A percentile compares a stretch with the other conserved stretches of the same genome.
phyloP scores from a whole-genome alignment of 305 asterid species.

The Vinca major region DNA sequence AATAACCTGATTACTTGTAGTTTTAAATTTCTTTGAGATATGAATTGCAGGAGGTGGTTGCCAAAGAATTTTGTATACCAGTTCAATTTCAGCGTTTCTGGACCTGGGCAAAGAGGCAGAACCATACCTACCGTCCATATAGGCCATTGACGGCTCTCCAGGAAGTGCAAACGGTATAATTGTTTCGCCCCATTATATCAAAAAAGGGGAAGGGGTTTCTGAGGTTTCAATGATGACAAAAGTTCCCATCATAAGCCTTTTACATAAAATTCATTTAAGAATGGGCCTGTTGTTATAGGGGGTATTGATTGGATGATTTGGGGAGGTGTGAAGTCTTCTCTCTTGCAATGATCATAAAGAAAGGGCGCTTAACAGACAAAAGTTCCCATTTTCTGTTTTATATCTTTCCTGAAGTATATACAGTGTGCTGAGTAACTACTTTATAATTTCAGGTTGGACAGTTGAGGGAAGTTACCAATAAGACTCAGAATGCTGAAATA shows the following conservation, averaged over 20 bases:
- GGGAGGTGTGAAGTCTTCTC: neutral
- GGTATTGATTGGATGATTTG: neutral
- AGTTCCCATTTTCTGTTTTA: neutral
- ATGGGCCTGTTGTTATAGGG: neutral
- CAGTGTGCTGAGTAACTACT: neutral
- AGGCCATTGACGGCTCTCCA: conserved; percentile 75
- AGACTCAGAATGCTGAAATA: conserved; percentile 73
- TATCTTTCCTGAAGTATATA: neutral
- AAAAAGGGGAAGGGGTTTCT: neutral
- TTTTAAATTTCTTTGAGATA: neutral
- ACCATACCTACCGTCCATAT: conserved; percentile 86
- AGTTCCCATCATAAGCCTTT: neutral
- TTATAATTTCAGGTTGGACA: conserved; percentile 64
- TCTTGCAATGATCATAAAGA: neutral
- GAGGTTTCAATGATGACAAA: neutral
- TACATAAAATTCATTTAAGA: neutral
- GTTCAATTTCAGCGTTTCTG: conserved; percentile 83
- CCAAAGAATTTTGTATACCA: conserved; percentile 75
- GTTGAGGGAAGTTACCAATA: conserved; percentile 71
- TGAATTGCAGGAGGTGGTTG: conserved; percentile 68
- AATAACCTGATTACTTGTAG: neutral
- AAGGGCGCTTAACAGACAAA: neutral
- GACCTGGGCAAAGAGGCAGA: conserved; percentile 93
- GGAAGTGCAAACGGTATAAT: conserved; percentile 65
- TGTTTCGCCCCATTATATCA: neutral